Evolutionary conservation across 371 early-diverging fungal genomes (phyloP), one percentile per base, ranked within the genome.

Genomic region (Circinella umbellata): DNA sequence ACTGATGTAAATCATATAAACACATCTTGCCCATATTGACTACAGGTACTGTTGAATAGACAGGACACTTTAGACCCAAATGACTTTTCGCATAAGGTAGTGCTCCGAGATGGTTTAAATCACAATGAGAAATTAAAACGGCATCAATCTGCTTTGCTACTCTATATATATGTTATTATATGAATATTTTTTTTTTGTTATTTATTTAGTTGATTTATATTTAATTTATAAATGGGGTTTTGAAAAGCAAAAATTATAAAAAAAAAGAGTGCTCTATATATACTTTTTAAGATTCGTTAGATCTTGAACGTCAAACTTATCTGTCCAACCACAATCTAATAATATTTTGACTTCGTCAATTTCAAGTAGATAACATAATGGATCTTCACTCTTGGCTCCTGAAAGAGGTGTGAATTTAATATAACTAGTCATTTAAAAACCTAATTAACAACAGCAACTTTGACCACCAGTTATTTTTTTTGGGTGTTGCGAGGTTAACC

Each of bases 21-120:
- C 92, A 89, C 71, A 98, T 87, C 67, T 91, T 89, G 11, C 99
- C 99, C 92, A 99, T 92, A 72, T 96, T 93, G 66, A 92, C 92
- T 0, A 98, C 93, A 1, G 99, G 99, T 10, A 96, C 84, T 0
- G 99, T 98, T 4, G 97, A 93, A 76, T 96, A 98, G 0, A 94
- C 92, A 15, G 95, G 95, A 71, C 98, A 97, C 3, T 87, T 88
- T 64, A 98, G 79, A 4, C 95, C 95, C 17, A 96, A 81, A 61
- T 92, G 84, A 15, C 87, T 81, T 67, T 86, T 82, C 6, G 98
- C 95, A 76, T 95, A 92, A 7, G 96, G 91, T 57, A 94, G 90
- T 0, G 94, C 99, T 15, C 99, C 99, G 4, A 98, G 72, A 74
- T 96, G 98, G 37, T 87, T 81, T 60, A 95, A 74, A 69, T 96